Evolutionary conservation across 2,329 filamentous ascomycete genomes (phyloP).

Genomic region (Aspergillus spinulosporus): DNA sequence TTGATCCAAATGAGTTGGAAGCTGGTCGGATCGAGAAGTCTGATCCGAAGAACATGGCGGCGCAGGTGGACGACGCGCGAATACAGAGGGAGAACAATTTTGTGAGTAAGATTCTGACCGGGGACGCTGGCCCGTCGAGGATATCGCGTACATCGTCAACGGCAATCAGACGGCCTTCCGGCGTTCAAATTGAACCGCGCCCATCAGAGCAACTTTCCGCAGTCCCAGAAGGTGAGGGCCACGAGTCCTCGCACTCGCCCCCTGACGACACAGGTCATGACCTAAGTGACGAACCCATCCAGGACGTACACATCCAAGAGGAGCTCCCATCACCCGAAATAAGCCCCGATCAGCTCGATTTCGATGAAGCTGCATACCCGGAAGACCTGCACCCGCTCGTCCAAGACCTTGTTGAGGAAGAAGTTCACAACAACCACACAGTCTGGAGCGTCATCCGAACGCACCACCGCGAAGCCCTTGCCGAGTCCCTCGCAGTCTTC

Average conservation of each 20-base stretch:
- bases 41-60: conserved; percentile 44
- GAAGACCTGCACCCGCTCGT: conserved; percentile 49
- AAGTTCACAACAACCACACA: conserved; percentile 52
- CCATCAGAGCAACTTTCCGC: conserved; percentile 25
- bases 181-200: background rate
- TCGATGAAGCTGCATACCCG: conserved; percentile 38
- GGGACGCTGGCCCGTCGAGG: conserved; percentile 26
- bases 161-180: conserved; percentile 21
- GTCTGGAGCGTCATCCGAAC: conserved; percentile 53
- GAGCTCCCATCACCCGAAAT: conserved; percentile 8
- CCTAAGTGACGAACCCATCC: conserved; percentile 24
- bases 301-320: background rate
- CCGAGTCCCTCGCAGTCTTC: conserved; percentile 53
- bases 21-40: conserved; percentile 43
- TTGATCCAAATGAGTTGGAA: conserved; percentile 46
- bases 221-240: conserved; percentile 27
- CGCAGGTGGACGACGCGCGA: conserved; percentile 47
- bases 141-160: conserved; percentile 28
- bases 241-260: conserved; percentile 1
- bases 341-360: conserved; percentile 5
- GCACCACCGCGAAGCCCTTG: conserved; percentile 54
- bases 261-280: conserved; percentile 10
- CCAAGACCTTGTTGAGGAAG: conserved; percentile 47
- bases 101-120: conserved; percentile 37
- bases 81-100: conserved; percentile 44